Percentiles rank a stretch among this genome's conserved stretches.
Evolutionary conservation across 805 yeast genomes (phyloP).

Genomic region (Zygoascus biomembranicola): DNA sequence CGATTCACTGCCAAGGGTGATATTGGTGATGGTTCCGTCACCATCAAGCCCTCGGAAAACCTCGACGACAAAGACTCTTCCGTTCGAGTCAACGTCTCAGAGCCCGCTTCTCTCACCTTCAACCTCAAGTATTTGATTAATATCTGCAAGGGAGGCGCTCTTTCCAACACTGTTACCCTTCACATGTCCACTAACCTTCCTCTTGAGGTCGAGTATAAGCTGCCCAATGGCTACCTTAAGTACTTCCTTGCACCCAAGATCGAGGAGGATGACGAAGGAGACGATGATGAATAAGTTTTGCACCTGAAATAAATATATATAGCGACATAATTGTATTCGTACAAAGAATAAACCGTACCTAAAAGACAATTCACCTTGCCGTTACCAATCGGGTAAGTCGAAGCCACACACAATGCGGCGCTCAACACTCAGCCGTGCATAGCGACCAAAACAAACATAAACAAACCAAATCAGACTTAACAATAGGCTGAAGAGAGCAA

Average conservation of each 20-base stretch:
- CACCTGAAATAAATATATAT: neutral
- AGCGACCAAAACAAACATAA: neutral
- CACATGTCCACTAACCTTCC: conserved; percentile 89
- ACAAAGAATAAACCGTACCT: no score
- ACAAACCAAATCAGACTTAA: neutral
- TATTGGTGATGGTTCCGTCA: conserved; percentile 78
- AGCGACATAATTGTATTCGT: neutral
- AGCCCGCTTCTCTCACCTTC: conserved; percentile 81
- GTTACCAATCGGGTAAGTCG: neutral
- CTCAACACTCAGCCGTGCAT: neutral
- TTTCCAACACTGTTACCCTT: conserved; percentile 69
- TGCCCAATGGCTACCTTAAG: conserved; percentile 87
- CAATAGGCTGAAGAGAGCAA: no score
- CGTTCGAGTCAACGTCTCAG: conserved; percentile 67
- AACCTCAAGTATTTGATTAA: conserved; percentile 87
- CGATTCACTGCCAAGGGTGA: conserved; percentile 88
- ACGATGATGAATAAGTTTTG: neutral
- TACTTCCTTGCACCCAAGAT: conserved; percentile 97
- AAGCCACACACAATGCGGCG: neutral
- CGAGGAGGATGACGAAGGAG: conserved; percentile 43
- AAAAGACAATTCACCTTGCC: neutral
- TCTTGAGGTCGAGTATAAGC: conserved; percentile 84
- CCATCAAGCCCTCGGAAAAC: conserved; percentile 75
- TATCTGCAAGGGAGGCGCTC: conserved; percentile 82
- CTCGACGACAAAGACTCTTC: conserved; percentile 68